Conservation (phyloP, 805 yeast species). For the Sungouiozyma intestinalis region DNA sequence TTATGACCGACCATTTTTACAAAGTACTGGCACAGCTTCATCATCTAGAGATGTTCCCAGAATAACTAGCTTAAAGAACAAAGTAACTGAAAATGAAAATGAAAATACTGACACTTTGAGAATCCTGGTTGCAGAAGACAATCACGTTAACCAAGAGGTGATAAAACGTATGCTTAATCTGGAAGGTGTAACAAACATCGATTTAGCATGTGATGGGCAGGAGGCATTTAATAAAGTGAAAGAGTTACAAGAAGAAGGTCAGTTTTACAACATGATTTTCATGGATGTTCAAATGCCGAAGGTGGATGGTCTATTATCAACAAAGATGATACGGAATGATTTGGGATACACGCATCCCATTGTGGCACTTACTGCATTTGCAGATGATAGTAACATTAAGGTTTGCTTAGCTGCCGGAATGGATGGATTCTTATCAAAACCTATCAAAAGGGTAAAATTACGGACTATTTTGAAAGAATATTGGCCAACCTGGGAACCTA, state of each 20-base stretch:
- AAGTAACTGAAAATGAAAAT: conserved; percentile 7
- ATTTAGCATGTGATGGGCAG: conserved; percentile 80
- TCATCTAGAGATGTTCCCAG: conserved; percentile 14
- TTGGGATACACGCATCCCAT: conserved; percentile 60
- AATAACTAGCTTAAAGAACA: conserved; percentile 1
- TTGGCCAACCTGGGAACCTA: conserved; percentile 6
- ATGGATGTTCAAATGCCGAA: conserved; percentile 99
- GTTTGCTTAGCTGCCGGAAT: conserved; percentile 86
- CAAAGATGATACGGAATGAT: conserved; percentile 57
- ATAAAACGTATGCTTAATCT: conserved; percentile 76
- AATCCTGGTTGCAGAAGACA: conserved; percentile 89
- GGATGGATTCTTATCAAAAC: conserved; percentile 85
- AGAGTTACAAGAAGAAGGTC: conserved; percentile 33
- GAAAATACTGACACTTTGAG: conserved; percentile 10
- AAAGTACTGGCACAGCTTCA: conserved; percentile 34
- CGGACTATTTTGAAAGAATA: conserved; percentile 39
- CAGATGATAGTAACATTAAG: conserved; percentile 80
- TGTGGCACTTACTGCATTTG: conserved; percentile 91
- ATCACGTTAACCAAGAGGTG: conserved; percentile 88
- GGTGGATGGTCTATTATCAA: conserved; percentile 81
- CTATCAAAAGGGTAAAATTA: conserved; percentile 63
- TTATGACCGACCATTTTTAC: conserved; percentile 27
- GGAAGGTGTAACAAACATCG: conserved; percentile 66
- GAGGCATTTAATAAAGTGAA: conserved; percentile 70
- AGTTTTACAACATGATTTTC: conserved; percentile 60